These are phyloP conservation scores for Magnolia changhungtana DNA, from an alignment of 164 flowering plant species.

Conservation along the genomic window DNA sequence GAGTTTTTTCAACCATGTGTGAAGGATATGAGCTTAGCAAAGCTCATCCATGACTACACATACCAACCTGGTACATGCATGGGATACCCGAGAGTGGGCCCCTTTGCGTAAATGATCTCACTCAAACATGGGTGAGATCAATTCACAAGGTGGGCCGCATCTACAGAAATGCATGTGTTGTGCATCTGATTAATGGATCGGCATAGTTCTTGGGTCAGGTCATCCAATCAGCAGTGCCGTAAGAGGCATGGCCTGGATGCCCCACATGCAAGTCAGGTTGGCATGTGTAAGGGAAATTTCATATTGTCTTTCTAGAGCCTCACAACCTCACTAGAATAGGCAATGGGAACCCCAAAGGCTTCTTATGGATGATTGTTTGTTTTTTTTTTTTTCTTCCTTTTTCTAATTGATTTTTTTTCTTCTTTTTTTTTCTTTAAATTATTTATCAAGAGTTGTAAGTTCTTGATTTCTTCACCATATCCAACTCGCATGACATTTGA, in stretches of 20 bases:
- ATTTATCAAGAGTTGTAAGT: neutral
- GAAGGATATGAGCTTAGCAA: neutral
- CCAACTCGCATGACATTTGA: too few relatives aligned
- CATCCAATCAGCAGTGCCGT: neutral
- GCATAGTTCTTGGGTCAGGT: neutral
- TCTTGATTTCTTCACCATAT: too few relatives aligned
- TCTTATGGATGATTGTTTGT: neutral
- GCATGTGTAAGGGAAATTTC: neutral
- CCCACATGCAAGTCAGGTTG: neutral
- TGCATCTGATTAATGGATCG: neutral
- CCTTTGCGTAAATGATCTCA: neutral
- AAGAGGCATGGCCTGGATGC: neutral
- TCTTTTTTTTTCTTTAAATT: too few relatives aligned
- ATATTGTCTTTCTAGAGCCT: neutral
- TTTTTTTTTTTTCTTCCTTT: too few relatives aligned
- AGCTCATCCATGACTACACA: neutral
- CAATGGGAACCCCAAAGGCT: neutral
- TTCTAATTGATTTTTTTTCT: too few relatives aligned
- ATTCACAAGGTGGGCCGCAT: neutral
- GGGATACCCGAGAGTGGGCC: neutral
- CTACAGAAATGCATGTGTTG: neutral
- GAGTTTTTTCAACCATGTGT: too few relatives aligned
- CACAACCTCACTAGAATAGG: neutral
- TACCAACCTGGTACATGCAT: neutral
- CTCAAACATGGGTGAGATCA: neutral